Conservation (phyloP, 169 alveolate species). For the Cryptosporidium xiaoi region DNA sequence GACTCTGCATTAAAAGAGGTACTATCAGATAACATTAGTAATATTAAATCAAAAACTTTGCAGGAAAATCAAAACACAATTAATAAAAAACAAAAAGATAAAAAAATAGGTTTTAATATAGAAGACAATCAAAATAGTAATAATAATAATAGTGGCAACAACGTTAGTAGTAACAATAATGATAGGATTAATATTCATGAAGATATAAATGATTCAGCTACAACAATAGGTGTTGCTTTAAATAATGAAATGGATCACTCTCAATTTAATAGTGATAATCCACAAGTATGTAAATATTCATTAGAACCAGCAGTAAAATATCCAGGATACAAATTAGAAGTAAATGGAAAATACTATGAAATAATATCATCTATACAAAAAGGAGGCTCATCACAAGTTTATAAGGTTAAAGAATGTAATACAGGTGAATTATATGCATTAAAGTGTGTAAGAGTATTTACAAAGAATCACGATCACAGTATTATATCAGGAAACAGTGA, state of each 20-base stretch:
- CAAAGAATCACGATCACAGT: constrained; percentile 59
- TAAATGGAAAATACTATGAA: constrained; percentile 65
- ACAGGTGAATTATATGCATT: constrained; percentile 59
- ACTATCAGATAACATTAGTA: neutral
- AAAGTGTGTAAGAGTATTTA: constrained; percentile 61
- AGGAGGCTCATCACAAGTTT: constrained; percentile 74
- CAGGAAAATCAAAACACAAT: too few relatives aligned
- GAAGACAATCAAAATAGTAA: neutral
- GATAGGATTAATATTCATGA: neutral
- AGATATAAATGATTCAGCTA: neutral
- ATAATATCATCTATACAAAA: constrained; percentile 70
- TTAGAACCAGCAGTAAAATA: constrained; percentile 73
- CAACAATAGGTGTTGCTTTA: neutral
- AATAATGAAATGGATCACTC: neutral
- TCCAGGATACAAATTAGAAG: constrained; percentile 72
- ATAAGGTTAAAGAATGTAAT: constrained; percentile 60
- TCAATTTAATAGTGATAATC: neutral
- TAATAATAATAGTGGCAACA: neutral
- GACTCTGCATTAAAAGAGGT: neutral
- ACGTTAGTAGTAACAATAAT: neutral
- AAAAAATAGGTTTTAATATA: constrained; percentile 58
- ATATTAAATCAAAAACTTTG: too few relatives aligned
- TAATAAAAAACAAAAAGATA: constrained; percentile 5
- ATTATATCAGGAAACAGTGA: neutral
- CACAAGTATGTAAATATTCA: constrained; percentile 61